Evolutionary conservation across 2,329 filamentous ascomycete species (phyloP).

Genomic region (Trichoderma arundinaceum): DNA sequence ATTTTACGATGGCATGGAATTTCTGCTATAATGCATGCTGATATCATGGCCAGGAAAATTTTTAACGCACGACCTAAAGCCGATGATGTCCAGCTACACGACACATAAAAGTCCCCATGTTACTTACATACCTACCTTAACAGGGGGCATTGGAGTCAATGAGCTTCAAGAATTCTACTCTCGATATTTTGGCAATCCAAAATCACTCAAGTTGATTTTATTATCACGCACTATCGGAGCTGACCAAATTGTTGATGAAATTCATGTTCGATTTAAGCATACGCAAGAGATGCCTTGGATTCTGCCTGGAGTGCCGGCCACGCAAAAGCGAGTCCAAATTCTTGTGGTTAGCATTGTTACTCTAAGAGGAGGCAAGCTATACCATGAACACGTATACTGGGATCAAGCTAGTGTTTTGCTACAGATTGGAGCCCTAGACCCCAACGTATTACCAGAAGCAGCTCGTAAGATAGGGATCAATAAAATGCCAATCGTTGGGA

Average conservation of each 20-base stretch:
- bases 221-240: slow-evolving; percentile 68
- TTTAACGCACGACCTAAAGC: slow-evolving; percentile 59
- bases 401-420: slow-evolving; percentile 65
- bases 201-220: slow-evolving; percentile 63
- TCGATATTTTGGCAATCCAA: slow-evolving; percentile 68
- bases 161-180: slow-evolving; percentile 68
- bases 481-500: slow-evolving; percentile 49
- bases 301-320: slow-evolving; percentile 64
- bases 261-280: slow-evolving; percentile 64
- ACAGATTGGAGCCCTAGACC: slow-evolving; percentile 63
- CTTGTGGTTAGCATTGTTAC: slow-evolving; percentile 65
- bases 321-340: slow-evolving; percentile 56
- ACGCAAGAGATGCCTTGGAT: slow-evolving; percentile 65
- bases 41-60: slow-evolving; percentile 54
- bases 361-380: slow-evolving; percentile 63
- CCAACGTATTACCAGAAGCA: slow-evolving; percentile 45
- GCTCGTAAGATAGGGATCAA: slow-evolving; percentile 45
- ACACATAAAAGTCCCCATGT: slow-evolving; percentile 70
- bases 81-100: slow-evolving; percentile 64
- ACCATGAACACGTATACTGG: slow-evolving; percentile 69
- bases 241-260: slow-evolving; percentile 69
- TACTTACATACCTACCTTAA: slow-evolving; percentile 69
- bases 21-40: background rate
- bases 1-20: too few species aligned
- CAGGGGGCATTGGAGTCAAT: slow-evolving; percentile 66